phyloP scores from a whole-genome alignment of 2,329 filamentous ascomycete genomes.

The Fusarium camptoceras region DNA sequence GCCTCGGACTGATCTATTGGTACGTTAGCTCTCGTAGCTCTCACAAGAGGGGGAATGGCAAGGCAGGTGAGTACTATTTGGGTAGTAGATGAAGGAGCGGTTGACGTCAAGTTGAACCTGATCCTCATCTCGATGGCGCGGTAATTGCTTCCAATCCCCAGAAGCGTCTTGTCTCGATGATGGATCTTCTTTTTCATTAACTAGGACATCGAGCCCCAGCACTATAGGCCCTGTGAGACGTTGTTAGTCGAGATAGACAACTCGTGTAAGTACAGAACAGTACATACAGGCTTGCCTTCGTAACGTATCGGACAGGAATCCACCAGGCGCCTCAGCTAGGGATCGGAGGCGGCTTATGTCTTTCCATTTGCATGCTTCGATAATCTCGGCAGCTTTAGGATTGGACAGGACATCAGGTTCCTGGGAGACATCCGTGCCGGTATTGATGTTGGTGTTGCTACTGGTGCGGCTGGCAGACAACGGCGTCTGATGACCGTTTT shows the following conservation, averaged over 20 bases:
- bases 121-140: constrained; percentile 85
- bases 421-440: constrained; percentile 25
- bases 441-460: constrained; percentile 22
- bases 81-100: constrained; percentile 97
- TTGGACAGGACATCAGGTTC: constrained; percentile 26
- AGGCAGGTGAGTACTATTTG: constrained; percentile 67
- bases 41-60: background rate
- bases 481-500: constrained; percentile 23
- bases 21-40: constrained; percentile 16
- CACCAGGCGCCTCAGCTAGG: constrained; percentile 73
- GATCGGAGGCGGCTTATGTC: constrained; percentile 67
- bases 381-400: constrained; percentile 54
- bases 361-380: constrained; percentile 68
- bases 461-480: constrained; percentile 23
- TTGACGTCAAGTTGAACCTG: constrained; percentile 94
- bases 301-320: constrained; percentile 74
- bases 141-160: constrained; percentile 69
- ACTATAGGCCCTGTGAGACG: constrained; percentile 69
- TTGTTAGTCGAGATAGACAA: constrained; percentile 25
- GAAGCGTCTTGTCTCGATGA: constrained; percentile 23
- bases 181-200: constrained; percentile 25
- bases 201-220: constrained; percentile 56
- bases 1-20: constrained; percentile 72
- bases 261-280: constrained; percentile 5
- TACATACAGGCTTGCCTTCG: constrained; percentile 82